Evolutionary conservation across 2,329 filamentous ascomycete species (phyloP), one percentile per base, ranked within the genome.

Genomic region (Fusarium temperatum): DNA sequence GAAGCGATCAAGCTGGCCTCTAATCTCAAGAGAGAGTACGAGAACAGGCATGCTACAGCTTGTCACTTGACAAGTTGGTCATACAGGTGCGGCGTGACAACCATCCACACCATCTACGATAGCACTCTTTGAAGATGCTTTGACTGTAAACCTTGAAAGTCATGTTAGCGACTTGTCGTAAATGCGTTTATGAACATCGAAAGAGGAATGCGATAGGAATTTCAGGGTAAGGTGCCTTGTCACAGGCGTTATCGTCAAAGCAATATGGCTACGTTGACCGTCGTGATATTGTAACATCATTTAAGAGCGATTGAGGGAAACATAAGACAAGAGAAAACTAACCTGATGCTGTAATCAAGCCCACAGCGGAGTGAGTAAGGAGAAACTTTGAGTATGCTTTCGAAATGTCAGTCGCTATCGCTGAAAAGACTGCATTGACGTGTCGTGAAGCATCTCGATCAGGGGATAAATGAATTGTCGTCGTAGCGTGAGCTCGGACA

Each of bases 401-500:
- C 30, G 41, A 63, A 51, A 57, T 59, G 78, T 81, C 76, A 81
- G 79, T 71, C 45, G 53, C 44, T 69, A 68, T 48, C 59, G 65
- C 55, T 60, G 57, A 36, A 72, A 54, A 58, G 51, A 68, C 57
- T 68, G 67, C 60, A 69, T 73, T 60, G 67, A 66, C 62, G 57
- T 61, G 45, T 65, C 68, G 57, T 50, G 51, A 63, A 53, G 58
- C 64, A 70, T 76, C 75, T 78, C 71, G 62, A 78, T 81, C 79
- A 81, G 79, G 67, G 63, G 73, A 75, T 77, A 79, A 82, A 83
- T 81, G 80, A 79, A 72, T 81, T 83, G 74, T 84, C 83, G 78
- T 84, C 83, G 80, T 82, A 71, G 83, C 83, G 86, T 82, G 82
- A 88, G 90, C 94, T 97, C 92, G 89, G 94, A 97, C 94, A 97